phyloP scores from a whole-genome alignment of 768 basidiomycete species.

The Austroboletus festivus region DNA sequence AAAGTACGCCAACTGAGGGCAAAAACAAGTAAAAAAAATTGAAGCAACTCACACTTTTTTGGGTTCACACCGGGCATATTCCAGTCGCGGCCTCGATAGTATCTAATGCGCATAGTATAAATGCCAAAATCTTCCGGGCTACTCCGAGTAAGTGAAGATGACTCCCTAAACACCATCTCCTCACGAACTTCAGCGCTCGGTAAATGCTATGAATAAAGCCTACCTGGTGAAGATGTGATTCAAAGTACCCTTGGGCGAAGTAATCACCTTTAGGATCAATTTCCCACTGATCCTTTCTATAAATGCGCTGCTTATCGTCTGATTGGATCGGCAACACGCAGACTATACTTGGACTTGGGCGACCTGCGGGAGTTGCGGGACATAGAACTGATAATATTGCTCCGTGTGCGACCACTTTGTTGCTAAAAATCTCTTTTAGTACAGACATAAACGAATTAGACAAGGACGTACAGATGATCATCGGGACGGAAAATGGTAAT shows the following conservation, averaged over 20 bases:
- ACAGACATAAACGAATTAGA: background rate
- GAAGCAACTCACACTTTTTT: conserved; percentile 4
- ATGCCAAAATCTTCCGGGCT: background rate
- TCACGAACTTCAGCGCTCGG: conserved; percentile 4
- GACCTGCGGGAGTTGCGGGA: background rate
- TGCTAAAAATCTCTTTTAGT: background rate
- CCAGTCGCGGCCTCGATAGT: conserved; percentile 15
- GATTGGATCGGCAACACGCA: background rate
- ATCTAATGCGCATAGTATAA: conserved; percentile 3
- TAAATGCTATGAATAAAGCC: background rate
- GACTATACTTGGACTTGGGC: conserved; percentile 7
- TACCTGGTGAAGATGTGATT: conserved; percentile 12
- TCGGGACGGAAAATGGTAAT: conserved; percentile 6
- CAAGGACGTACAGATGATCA: conserved; percentile 5
- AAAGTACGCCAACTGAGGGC: background rate
- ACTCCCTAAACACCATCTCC: conserved; percentile 9
- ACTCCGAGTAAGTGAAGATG: conserved; percentile 4
- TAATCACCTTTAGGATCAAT: conserved; percentile 1
- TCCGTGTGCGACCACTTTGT: conserved; percentile 9
- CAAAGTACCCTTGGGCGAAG: conserved; percentile 15
- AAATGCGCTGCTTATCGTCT: conserved; percentile 3
- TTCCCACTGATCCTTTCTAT: conserved; percentile 11
- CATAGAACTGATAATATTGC: conserved; percentile 4
- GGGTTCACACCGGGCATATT: conserved; percentile 10
- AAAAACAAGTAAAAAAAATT: background rate